These are phyloP conservation scores for Beauveria australis DNA, from an alignment of 2,329 filamentous ascomycete species.

Conservation along the genomic window DNA sequence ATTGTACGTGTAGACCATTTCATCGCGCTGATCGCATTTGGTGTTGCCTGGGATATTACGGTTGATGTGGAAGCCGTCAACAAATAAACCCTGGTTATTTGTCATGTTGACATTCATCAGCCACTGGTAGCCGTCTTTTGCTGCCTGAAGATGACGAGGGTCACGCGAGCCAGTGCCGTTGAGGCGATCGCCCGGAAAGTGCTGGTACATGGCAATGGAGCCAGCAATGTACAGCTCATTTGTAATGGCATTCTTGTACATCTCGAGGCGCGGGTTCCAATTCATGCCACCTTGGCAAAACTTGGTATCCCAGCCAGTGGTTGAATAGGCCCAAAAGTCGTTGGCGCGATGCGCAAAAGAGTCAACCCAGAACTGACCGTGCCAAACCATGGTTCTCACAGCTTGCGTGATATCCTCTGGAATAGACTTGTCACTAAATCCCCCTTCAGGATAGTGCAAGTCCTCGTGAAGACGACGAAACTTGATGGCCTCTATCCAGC, in stretches of 20 bases:
- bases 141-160: slow-evolving; percentile 61
- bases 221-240: slow-evolving; percentile 85
- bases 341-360: slow-evolving; percentile 76
- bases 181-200: slow-evolving; percentile 77
- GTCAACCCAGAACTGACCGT: slow-evolving; percentile 66
- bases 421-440: slow-evolving; percentile 16
- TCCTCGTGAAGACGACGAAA: slow-evolving; percentile 65
- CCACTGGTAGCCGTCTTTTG: slow-evolving; percentile 74
- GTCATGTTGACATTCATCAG: slow-evolving; percentile 73
- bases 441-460: slow-evolving; percentile 43
- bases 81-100: slow-evolving; percentile 64
- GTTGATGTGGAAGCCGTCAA: slow-evolving; percentile 80
- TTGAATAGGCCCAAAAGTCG: slow-evolving; percentile 77
- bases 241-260: slow-evolving; percentile 95
- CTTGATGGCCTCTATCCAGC: slow-evolving; percentile 76
- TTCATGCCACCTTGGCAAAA: slow-evolving; percentile 84
- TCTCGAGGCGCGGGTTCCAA: slow-evolving; percentile 72
- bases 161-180: slow-evolving; percentile 57
- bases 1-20: slow-evolving; percentile 94
- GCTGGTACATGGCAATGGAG: slow-evolving; percentile 80
- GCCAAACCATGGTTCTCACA: slow-evolving; percentile 49
- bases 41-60: slow-evolving; percentile 55
- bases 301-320: slow-evolving; percentile 69
- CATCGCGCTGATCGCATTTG: slow-evolving; percentile 70
- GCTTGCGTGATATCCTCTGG: slow-evolving; percentile 21